These are phyloP conservation scores for Urostyla sp. DNA, from an alignment of 73 alveolate genomes.

Conservation along the genomic window DNA sequence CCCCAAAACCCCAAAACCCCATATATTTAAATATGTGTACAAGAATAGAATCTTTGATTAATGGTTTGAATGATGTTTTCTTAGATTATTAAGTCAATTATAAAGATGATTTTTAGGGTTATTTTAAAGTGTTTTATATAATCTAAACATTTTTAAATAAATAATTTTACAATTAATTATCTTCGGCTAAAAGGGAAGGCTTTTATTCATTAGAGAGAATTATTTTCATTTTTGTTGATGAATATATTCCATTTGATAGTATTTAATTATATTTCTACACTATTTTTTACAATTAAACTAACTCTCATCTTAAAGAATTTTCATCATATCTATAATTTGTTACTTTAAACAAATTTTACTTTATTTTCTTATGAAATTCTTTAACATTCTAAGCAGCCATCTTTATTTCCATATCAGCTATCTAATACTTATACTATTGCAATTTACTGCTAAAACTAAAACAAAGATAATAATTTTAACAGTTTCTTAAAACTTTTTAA, in stretches of 20 bases:
- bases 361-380: constrained; percentile 20
- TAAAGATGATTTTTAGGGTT: neutral
- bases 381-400: constrained; percentile 32
- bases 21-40: too few relatives aligned
- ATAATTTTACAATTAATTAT: constrained; percentile 4
- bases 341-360: neutral
- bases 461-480: too few relatives aligned
- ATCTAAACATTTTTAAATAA: neutral
- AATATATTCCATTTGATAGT: constrained; percentile 43
- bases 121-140: neutral
- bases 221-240: constrained; percentile 34
- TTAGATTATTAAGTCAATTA: neutral
- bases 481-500: neutral
- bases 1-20: too few relatives aligned
- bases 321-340: neutral
- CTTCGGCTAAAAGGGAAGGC: neutral
- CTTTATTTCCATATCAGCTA: constrained; percentile 20
- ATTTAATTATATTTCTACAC: constrained; percentile 9
- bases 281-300: constrained; percentile 23
- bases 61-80: neutral
- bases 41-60: neutral
- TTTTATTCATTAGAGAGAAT: neutral
- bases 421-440: constrained; percentile 29
- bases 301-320: constrained; percentile 38
- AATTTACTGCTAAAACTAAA: too few relatives aligned